phyloP scores from a whole-genome alignment of 768 basidiomycete species.

The Peribolospora kevripleyi region DNA sequence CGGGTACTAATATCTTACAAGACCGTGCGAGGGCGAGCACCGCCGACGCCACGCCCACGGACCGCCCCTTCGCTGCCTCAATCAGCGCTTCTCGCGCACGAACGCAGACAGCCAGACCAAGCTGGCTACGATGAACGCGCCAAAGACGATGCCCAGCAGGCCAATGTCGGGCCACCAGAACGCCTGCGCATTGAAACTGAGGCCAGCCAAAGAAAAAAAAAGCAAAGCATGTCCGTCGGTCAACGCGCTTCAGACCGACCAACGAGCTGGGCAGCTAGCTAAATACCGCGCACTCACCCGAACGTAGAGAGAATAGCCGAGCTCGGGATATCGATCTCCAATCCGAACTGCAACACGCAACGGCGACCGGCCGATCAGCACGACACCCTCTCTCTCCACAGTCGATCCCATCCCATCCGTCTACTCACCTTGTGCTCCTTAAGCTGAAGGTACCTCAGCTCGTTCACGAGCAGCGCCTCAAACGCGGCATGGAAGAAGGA shows the following conservation, averaged over 20 bases:
- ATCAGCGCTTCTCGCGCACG: conserved; percentile 50
- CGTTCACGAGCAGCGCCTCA: conserved; percentile 93
- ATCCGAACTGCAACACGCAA: conserved; percentile 44
- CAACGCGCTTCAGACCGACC: conserved; percentile 4
- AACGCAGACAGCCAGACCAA: conserved; percentile 62
- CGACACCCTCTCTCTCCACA: neutral
- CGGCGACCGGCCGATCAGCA: neutral
- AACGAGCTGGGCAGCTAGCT: neutral
- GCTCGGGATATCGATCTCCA: conserved; percentile 86
- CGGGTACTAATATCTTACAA: no score
- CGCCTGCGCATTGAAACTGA: conserved; percentile 25
- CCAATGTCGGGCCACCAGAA: conserved; percentile 98
- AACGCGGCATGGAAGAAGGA: conserved; percentile 99
- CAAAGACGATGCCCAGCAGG: conserved; percentile 65
- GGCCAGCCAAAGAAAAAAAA: neutral
- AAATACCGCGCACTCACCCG: conserved; percentile 57
- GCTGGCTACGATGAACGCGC: conserved; percentile 46
- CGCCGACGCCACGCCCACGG: no score
- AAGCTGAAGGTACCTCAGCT: conserved; percentile 73
- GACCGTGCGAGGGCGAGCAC: no score
- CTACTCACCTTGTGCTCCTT: conserved; percentile 39
- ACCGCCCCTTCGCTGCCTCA: neutral
- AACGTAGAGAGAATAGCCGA: conserved; percentile 87
- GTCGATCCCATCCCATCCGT: neutral
- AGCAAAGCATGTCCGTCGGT: no score